These are phyloP conservation scores for Sapria himalayana DNA, from an alignment of 345 rosid genomes.

Conservation along the genomic window DNA sequence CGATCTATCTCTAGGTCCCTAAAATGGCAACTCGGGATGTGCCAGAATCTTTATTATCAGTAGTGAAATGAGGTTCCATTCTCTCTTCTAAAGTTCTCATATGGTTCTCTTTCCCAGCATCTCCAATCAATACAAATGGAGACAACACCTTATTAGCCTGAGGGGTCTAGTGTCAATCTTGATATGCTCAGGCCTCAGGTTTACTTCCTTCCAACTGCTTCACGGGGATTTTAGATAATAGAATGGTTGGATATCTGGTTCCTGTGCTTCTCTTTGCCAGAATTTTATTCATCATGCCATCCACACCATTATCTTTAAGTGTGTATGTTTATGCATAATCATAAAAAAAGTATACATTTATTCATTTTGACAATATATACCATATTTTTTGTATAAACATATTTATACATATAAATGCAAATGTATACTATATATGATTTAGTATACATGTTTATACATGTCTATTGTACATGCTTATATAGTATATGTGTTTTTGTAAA, in stretches of 20 bases:
- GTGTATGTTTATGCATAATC: conserved; percentile 59
- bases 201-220: conserved; percentile 47
- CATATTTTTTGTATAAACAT: too few species aligned
- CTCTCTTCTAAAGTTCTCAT: conserved; percentile 78
- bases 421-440: too few species aligned
- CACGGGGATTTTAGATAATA: conserved; percentile 47
- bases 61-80: conserved; percentile 31
- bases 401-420: too few species aligned
- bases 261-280: conserved; percentile 40
- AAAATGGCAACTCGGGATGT: conserved; percentile 70
- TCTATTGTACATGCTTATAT: too few species aligned
- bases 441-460: too few species aligned
- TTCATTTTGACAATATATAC: too few species aligned
- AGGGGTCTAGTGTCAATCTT: conserved; percentile 47
- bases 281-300: conserved; percentile 40
- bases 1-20: conserved; percentile 87
- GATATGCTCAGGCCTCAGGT: conserved; percentile 33
- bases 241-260: conserved; percentile 42
- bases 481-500: too few species aligned
- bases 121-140: conserved; percentile 23
- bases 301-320: conserved; percentile 46
- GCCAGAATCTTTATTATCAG: conserved; percentile 18
- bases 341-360: too few species aligned
- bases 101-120: conserved; percentile 21
- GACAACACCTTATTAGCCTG: conserved; percentile 35